Conservation (phyloP, 1,284 basidiomycete species). For the Puccinia triticina region DNA sequence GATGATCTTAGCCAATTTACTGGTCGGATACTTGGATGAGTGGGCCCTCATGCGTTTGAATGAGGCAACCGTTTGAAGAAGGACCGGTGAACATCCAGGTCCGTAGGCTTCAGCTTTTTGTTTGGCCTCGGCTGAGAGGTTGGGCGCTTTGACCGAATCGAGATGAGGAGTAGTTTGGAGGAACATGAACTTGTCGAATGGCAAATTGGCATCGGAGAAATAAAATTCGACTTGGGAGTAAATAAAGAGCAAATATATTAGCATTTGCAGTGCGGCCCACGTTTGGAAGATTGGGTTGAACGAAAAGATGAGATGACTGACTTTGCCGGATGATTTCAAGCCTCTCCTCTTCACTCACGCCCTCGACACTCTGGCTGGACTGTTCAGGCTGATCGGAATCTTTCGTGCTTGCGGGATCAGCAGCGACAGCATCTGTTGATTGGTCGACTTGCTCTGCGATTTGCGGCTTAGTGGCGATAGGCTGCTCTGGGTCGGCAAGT, state of each 20-base stretch:
- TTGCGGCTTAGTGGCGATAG: background rate
- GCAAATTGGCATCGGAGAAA: constrained; percentile 93
- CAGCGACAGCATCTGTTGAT: background rate
- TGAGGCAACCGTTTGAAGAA: constrained; percentile 47
- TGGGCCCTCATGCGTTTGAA: constrained; percentile 49
- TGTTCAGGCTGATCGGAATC: background rate
- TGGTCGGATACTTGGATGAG: constrained; percentile 46
- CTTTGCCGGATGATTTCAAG: constrained; percentile 45
- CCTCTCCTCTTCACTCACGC: constrained; percentile 45
- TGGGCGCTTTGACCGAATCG: constrained; percentile 43
- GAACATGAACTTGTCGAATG: constrained; percentile 96
- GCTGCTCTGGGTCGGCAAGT: background rate
- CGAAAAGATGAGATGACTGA: background rate
- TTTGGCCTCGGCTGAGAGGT: constrained; percentile 43
- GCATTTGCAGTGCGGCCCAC: background rate
- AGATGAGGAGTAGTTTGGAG: constrained; percentile 49
- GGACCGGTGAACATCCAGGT: constrained; percentile 47
- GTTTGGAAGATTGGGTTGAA: background rate
- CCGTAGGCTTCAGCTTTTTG: constrained; percentile 45
- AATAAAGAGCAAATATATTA: background rate
- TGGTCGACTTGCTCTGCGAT: background rate
- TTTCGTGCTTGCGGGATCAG: background rate
- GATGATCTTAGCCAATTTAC: constrained; percentile 42
- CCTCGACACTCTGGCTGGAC: constrained; percentile 29
- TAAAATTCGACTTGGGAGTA: constrained; percentile 87